Base-by-base conservation (phyloP, 805 yeast species). In the Candida qinlingensis region DNA sequence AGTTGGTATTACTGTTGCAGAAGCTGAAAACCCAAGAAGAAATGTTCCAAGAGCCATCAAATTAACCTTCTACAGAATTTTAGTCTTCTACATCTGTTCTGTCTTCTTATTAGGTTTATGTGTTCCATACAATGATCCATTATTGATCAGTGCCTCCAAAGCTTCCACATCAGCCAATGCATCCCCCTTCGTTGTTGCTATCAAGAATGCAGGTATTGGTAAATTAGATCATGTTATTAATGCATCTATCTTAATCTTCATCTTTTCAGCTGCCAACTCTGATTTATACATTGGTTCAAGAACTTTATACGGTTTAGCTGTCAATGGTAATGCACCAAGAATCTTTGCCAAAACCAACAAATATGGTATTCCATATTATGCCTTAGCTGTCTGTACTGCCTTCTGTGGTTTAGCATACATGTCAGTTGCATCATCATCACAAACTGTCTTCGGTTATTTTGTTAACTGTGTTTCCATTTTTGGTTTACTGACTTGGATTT, bases 151-250 rank as follows among this genome's bases (percentile, higher is more conserved):
- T 47, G 76, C 73, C 36, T 77, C 74, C 47, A 80, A 77, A 54
- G 84, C 84, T 42, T 66, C 80, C 12, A 66, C 76, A 2, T 70
- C 70, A 37, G 88, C 89, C 2, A 75, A 84, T 29, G 87, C 90
- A 10, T 85, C 91, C n/a, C 92, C 94, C 13, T 85, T 85, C 58
- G 91, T 85, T 45, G 79, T 85, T 67, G 87, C 92, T 37, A 77
- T 83, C 47, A 70, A 63, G 35, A 71, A 74, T 42, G 85, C 85
- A 30, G 85, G 86, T 48, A 80, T 82, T 53, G 69, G 65, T 37
- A 87, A 80, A 37, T 69, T 88, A 54, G 90, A 90, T 37, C 85
- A 84, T 56, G 76, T 89, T 42, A 73, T 89, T 60, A 89, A 89
- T 63, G 92, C 84, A 3, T 82, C 87, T 64, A 85, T 89, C 56